Percentiles rank a stretch among this genome's conserved stretches.
These are phyloP conservation scores for Picochlorum sp. DNA, from an alignment of 139 green algal species.

Conservation along the genomic window DNA sequence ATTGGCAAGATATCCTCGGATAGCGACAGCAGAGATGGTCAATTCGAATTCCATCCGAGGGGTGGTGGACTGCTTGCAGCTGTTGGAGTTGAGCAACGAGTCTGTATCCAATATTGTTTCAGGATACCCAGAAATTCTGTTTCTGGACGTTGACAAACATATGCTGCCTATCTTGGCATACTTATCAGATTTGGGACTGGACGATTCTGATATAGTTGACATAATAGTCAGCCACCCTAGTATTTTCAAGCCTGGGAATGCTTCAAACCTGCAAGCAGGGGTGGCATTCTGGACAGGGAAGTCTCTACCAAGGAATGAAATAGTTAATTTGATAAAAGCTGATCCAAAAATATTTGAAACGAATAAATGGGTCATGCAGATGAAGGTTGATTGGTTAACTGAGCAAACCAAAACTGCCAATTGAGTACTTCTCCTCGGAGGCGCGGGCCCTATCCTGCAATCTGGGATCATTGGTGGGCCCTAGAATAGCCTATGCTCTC, in stretches of 20 bases:
- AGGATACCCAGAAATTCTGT: conserved; percentile 9
- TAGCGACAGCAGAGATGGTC: conserved; percentile 14
- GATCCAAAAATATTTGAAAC: conserved; percentile 1
- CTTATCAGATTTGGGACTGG: conserved; percentile 3
- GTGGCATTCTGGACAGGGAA: conserved; percentile 26
- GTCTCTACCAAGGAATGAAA: background rate
- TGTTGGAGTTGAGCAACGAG: conserved; percentile 9
- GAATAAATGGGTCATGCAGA: conserved; percentile 1
- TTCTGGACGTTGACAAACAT: conserved; percentile 13
- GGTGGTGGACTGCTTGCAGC: conserved; percentile 8
- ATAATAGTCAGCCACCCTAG: background rate
- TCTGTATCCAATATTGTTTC: conserved; percentile 4
- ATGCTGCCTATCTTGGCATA: conserved; percentile 24
- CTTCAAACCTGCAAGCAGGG: background rate
- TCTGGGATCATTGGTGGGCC: background rate
- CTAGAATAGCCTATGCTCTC: conserved; percentile 7
- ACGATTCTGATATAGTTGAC: background rate
- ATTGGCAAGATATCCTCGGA: conserved; percentile 1
- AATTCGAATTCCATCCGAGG: background rate
- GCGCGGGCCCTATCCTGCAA: background rate
- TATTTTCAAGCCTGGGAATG: background rate
- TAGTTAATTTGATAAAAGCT: conserved; percentile 3
- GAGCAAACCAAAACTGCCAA: conserved; percentile 8
- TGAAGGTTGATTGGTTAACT: conserved; percentile 25
- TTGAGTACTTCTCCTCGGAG: conserved; percentile 11